These are phyloP conservation scores for Fusarium sp. DNA, from an alignment of 2,329 filamentous ascomycete genomes.

Conservation along the genomic window DNA sequence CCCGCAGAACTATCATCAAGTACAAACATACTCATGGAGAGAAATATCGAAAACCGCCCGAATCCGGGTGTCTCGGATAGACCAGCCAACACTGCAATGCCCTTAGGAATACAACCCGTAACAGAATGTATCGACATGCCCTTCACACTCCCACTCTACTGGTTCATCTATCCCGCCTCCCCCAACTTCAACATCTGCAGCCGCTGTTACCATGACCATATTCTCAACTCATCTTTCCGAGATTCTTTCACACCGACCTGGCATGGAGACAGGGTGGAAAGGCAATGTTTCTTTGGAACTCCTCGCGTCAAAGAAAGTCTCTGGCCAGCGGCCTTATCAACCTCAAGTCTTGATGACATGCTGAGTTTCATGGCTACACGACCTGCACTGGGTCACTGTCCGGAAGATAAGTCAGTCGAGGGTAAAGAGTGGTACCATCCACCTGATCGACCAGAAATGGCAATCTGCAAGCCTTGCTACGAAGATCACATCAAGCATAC, in stretches of 20 bases:
- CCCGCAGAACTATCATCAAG: rapidly evolving
- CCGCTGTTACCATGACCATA: not conserved
- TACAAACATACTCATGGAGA: rapidly evolving
- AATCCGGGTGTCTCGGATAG: rapidly evolving
- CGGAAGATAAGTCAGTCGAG: not conserved
- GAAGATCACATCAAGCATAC: not conserved
- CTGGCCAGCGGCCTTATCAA: not conserved
- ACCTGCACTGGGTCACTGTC: not conserved
- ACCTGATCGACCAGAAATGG: not conserved
- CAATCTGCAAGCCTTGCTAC: conserved; percentile 3
- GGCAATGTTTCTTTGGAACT: not conserved
- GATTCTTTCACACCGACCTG: not conserved
- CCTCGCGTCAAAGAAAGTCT: not conserved
- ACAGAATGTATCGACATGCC: not conserved
- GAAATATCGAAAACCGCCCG: rapidly evolving
- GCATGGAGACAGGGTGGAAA: not conserved
- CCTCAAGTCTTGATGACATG: not conserved
- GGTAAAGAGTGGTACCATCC: not conserved
- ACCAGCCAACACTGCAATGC: not conserved
- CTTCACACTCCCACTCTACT: not conserved
- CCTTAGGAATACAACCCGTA: not conserved
- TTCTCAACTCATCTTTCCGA: not conserved
- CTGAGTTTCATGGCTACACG: not conserved
- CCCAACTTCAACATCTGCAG: not conserved
- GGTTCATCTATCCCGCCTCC: not conserved